Percentiles rank a stretch among this genome's conserved stretches.
Evolutionary conservation across 2,329 filamentous ascomycete genomes (phyloP).

Genomic region (Bertia moriformis): DNA sequence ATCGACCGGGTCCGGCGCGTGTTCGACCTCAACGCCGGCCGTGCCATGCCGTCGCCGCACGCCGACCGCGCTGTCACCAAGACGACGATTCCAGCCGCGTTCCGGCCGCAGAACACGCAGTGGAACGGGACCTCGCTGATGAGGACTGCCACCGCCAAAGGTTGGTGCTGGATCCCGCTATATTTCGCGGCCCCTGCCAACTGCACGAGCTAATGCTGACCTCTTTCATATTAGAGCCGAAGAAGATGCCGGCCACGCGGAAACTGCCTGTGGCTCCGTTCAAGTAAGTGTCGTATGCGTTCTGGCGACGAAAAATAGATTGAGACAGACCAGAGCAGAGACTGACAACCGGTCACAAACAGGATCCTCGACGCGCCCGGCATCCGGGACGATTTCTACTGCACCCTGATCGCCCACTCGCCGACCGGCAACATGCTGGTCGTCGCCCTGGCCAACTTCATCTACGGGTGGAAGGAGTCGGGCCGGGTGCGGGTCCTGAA

Average conservation of each 20-base stretch:
- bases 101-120: conserved; percentile 14
- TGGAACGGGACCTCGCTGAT: conserved; percentile 29
- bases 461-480: conserved; percentile 82
- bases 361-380: conserved; percentile 77
- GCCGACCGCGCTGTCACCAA: conserved; percentile 11
- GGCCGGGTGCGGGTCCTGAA: conserved; percentile 46
- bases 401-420: conserved; percentile 78
- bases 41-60: conserved; percentile 8
- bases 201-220: no score
- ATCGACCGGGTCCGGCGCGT: conserved; percentile 57
- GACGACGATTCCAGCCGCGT: conserved; percentile 10
- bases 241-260: conserved; percentile 5
- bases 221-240: no score
- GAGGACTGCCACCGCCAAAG: conserved; percentile 7
- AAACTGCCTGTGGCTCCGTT: conserved; percentile 55
- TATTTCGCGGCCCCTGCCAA: no score
- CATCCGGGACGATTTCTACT: conserved; percentile 92
- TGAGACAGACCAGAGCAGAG: no score
- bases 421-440: conserved; percentile 60
- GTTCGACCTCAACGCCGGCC: conserved; percentile 36
- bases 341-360: no score
- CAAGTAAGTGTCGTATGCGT: conserved; percentile 52
- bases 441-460: conserved; percentile 62
- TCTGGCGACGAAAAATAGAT: no score
- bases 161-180: conserved; percentile 8